Evolutionary conservation across 2,329 filamentous ascomycete genomes (phyloP).

Genomic region (Nemania sp.): DNA sequence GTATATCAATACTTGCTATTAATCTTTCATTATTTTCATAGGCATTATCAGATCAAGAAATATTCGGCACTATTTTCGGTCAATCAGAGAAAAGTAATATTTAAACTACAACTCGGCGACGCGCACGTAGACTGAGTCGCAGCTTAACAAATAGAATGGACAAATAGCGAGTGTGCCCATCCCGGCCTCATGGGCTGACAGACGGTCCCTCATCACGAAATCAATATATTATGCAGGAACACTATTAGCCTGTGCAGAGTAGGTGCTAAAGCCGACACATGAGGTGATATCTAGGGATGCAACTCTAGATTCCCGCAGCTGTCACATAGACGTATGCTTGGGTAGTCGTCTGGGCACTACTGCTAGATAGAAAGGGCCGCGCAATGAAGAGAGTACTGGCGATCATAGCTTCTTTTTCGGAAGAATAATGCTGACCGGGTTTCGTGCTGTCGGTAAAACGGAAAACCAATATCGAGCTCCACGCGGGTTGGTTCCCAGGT

Average conservation of each 20-base stretch:
- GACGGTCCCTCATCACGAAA: conserved; percentile 10
- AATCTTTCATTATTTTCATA: background rate
- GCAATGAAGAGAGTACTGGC: conserved; percentile 15
- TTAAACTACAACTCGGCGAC: conserved; percentile 1
- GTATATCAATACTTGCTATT: background rate
- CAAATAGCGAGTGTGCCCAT: conserved; percentile 6
- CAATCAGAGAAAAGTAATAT: background rate
- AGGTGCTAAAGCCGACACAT: conserved; percentile 6
- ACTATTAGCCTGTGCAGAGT: conserved; percentile 28
- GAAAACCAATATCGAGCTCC: conserved; percentile 29
- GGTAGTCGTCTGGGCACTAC: background rate
- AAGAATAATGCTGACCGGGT: conserved; percentile 26
- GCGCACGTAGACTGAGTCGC: conserved; percentile 10
- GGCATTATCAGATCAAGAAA: background rate
- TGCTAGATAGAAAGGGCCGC: conserved; percentile 5
- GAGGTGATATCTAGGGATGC: conserved; percentile 14
- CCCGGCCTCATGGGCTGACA: conserved; percentile 1
- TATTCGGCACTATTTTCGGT: background rate
- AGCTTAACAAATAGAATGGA: conserved; percentile 13
- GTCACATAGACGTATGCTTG: background rate
- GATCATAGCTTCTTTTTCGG: conserved; percentile 28
- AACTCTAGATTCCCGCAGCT: conserved; percentile 13
- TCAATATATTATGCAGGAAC: conserved; percentile 25
- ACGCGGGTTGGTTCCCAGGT: conserved; percentile 28
- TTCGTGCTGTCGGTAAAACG: conserved; percentile 33